Conservation (phyloP, 1,284 basidiomycete species). For the Anthracocystis panici-leucophaei region DNA sequence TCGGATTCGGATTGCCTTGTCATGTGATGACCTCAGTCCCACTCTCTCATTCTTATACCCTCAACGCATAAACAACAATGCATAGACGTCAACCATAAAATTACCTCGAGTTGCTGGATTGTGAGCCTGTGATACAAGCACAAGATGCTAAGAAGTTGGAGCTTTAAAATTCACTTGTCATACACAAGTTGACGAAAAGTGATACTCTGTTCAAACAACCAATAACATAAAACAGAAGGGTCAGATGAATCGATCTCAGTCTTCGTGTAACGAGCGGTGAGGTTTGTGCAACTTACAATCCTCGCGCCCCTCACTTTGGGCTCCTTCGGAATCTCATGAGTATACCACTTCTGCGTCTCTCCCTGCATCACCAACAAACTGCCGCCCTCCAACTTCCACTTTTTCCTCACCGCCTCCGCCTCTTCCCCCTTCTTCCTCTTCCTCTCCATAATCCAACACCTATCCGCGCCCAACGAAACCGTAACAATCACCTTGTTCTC, state of each 20-base stretch:
- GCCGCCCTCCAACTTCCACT: constrained; percentile 71
- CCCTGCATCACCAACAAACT: constrained; percentile 74
- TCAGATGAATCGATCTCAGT: too few relatives aligned
- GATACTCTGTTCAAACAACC: constrained; percentile 31
- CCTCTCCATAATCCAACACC: constrained; percentile 72
- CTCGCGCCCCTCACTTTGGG: constrained; percentile 49
- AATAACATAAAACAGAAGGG: too few relatives aligned
- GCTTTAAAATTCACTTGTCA: constrained; percentile 22
- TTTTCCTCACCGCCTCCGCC: constrained; percentile 45
- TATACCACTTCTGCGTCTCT: constrained; percentile 73
- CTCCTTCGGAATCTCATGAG: constrained; percentile 68
- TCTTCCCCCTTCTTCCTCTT: constrained; percentile 14
- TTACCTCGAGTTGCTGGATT: too few relatives aligned
- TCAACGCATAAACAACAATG: neutral
- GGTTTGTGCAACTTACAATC: constrained; percentile 37
- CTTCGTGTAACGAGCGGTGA: too few relatives aligned
- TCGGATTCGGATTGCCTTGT: constrained; percentile 48
- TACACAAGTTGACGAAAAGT: constrained; percentile 56
- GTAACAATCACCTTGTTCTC: constrained; percentile 73
- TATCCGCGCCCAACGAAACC: constrained; percentile 72
- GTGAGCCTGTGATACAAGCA: neutral
- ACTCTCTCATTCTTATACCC: constrained; percentile 5
- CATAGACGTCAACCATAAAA: neutral
- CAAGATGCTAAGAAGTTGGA: neutral
- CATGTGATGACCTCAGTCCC: constrained; percentile 8